Conservation (phyloP, 495 filamentous ascomycete species). For the Daldinia concentrica region DNA sequence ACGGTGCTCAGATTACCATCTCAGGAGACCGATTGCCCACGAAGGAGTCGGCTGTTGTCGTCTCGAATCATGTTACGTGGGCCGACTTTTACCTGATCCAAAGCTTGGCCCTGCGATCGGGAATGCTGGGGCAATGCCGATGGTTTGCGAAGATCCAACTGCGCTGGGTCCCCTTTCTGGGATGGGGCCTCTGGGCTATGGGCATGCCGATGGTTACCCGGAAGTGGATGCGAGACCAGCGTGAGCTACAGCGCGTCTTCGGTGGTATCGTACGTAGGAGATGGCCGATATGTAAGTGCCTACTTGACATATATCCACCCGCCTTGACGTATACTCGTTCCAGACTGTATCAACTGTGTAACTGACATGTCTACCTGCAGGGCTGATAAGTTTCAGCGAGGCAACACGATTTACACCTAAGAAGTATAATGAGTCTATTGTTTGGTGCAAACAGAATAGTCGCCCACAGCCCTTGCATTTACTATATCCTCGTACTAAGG, state of each 20-base stretch:
- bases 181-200: slow-evolving; percentile 69
- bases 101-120: slow-evolving; percentile 58
- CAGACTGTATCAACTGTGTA: slow-evolving; percentile 13
- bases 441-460: slow-evolving; percentile 58
- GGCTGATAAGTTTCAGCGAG: slow-evolving; percentile 69
- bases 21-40: slow-evolving; percentile 58
- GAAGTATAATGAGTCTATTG: slow-evolving; percentile 59
- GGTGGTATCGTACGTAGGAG: slow-evolving; percentile 53
- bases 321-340: slow-evolving; percentile 4
- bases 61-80: slow-evolving; percentile 67
- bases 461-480: slow-evolving; percentile 61
- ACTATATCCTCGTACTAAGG: slow-evolving; percentile 65
- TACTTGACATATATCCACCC: not conserved
- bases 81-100: slow-evolving; percentile 70
- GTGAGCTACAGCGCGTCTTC: slow-evolving; percentile 64
- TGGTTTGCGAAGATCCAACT: slow-evolving; percentile 68
- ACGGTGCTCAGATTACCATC: slow-evolving; percentile 59
- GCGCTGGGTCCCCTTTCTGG: slow-evolving; percentile 64
- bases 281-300: slow-evolving; percentile 64
- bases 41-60: slow-evolving; percentile 63
- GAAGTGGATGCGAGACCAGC: slow-evolving; percentile 63
- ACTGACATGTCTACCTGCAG: slow-evolving; percentile 41
- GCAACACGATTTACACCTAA: slow-evolving; percentile 63
- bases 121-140: slow-evolving; percentile 65
- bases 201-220: slow-evolving; percentile 68